These are phyloP conservation scores for Amphichorda felina DNA, from an alignment of 2,329 filamentous ascomycete species.

Conservation along the genomic window DNA sequence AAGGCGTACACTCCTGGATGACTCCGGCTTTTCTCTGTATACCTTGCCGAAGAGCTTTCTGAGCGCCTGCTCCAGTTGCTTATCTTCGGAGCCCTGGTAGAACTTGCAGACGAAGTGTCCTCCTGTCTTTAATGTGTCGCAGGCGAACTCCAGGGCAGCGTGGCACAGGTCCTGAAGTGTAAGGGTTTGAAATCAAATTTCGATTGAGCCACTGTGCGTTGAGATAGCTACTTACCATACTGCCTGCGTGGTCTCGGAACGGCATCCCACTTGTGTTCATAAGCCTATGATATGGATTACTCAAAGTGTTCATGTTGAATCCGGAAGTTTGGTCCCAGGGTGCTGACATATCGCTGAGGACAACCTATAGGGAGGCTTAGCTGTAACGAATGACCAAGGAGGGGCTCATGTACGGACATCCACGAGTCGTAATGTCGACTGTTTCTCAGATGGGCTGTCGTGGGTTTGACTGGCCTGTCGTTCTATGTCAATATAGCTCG, in stretches of 20 bases:
- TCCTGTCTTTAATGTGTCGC: constrained; percentile 67
- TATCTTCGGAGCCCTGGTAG: constrained; percentile 85
- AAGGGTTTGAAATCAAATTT: not conserved
- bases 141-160: constrained; percentile 75
- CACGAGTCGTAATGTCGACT: constrained; percentile 39
- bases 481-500: constrained; percentile 58
- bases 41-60: constrained; percentile 71
- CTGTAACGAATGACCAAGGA: not conserved
- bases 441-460: constrained; percentile 8
- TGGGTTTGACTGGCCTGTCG: constrained; percentile 20
- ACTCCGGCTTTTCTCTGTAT: constrained; percentile 79
- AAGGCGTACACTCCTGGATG: constrained; percentile 65
- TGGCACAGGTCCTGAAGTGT: constrained; percentile 67
- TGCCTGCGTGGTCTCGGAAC: constrained; percentile 82
- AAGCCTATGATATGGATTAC: constrained; percentile 94
- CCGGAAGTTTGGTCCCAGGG: constrained; percentile 78
- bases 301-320: constrained; percentile 79
- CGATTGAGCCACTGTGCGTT: no score
- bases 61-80: constrained; percentile 60
- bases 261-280: constrained; percentile 92
- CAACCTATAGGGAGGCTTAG: constrained; percentile 40
- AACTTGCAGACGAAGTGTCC: constrained; percentile 97
- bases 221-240: constrained; percentile 60
- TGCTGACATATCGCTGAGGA: constrained; percentile 98
- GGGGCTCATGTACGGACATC: constrained; percentile 39